These are phyloP conservation scores for Wickerhamomyces pijperi DNA, from an alignment of 805 yeast species.

Conservation along the genomic window DNA sequence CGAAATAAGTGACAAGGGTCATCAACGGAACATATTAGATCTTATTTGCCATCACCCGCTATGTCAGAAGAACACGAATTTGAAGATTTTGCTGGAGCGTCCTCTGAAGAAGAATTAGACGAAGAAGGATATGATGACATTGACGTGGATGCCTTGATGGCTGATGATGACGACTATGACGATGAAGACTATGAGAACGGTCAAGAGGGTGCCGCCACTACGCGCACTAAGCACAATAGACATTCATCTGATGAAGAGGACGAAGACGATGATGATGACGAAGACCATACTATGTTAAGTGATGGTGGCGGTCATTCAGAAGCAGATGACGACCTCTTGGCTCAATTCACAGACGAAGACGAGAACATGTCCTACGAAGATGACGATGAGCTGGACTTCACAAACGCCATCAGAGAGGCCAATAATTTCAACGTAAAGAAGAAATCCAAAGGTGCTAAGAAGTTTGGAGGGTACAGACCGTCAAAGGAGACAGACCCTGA, in stretches of 20 bases:
- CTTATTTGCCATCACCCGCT: too few relatives aligned
- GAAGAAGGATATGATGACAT: slow-evolving; percentile 16
- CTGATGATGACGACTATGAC: background rate
- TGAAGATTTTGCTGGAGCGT: background rate
- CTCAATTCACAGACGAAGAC: slow-evolving; percentile 25
- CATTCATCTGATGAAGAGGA: slow-evolving; percentile 1
- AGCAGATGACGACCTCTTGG: slow-evolving; percentile 18
- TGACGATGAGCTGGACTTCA: slow-evolving; percentile 33
- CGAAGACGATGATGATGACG: slow-evolving; percentile 5
- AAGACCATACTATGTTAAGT: slow-evolving; percentile 6
- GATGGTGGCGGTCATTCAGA: slow-evolving; percentile 12
- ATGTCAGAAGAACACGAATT: background rate
- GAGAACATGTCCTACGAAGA: slow-evolving; percentile 25
- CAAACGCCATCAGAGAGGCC: slow-evolving; percentile 59
- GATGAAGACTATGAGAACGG: slow-evolving; percentile 2
- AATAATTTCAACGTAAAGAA: slow-evolving; percentile 45
- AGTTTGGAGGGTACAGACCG: slow-evolving; percentile 20
- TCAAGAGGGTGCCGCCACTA: slow-evolving; percentile 1
- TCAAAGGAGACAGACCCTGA: slow-evolving; percentile 56
- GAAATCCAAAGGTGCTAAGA: slow-evolving; percentile 23
- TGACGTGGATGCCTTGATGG: slow-evolving; percentile 20
- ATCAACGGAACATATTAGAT: too few relatives aligned
- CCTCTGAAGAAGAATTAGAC: slow-evolving; percentile 2
- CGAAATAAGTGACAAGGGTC: too few relatives aligned
- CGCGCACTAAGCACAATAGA: background rate